Evolutionary conservation across 495 filamentous ascomycete genomes (phyloP).

Genomic region (Penicillium subrubescens): DNA sequence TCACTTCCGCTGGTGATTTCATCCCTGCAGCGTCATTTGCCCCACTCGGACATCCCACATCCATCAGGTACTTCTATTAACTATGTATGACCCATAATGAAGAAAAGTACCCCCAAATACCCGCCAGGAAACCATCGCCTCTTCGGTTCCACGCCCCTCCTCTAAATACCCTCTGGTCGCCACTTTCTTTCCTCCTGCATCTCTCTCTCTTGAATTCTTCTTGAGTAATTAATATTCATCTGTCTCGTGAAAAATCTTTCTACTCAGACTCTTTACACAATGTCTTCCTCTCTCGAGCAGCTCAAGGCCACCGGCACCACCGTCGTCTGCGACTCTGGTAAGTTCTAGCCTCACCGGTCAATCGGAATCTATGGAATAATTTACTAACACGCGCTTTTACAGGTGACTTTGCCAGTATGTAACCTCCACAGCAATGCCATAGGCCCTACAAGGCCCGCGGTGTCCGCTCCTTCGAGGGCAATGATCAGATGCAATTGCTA

Average conservation of each 20-base stretch:
- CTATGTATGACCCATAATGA: conserved; percentile 13
- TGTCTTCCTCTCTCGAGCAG: conserved; percentile 90
- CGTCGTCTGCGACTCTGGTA: conserved; percentile 96
- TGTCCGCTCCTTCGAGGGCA: neutral
- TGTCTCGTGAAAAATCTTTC: conserved; percentile 6
- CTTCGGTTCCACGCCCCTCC: conserved; percentile 27
- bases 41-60: conserved; percentile 35
- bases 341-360: conserved; percentile 33
- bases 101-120: conserved; percentile 16
- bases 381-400: conserved; percentile 23
- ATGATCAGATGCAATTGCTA: conserved; percentile 8
- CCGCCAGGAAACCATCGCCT: conserved; percentile 11
- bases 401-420: conserved; percentile 82
- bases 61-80: conserved; percentile 16
- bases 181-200: conserved; percentile 32
- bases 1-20: conserved; percentile 20
- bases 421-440: conserved; percentile 4
- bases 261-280: conserved; percentile 41
- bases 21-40: conserved; percentile 38
- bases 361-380: conserved; percentile 12
- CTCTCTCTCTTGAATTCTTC: conserved; percentile 21
- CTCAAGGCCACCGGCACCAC: conserved; percentile 94
- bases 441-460: neutral
- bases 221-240: conserved; percentile 10
- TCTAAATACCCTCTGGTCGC: conserved; percentile 32